phyloP scores from a whole-genome alignment of 1,284 basidiomycete genomes.

The Coniophora puteana region DNA sequence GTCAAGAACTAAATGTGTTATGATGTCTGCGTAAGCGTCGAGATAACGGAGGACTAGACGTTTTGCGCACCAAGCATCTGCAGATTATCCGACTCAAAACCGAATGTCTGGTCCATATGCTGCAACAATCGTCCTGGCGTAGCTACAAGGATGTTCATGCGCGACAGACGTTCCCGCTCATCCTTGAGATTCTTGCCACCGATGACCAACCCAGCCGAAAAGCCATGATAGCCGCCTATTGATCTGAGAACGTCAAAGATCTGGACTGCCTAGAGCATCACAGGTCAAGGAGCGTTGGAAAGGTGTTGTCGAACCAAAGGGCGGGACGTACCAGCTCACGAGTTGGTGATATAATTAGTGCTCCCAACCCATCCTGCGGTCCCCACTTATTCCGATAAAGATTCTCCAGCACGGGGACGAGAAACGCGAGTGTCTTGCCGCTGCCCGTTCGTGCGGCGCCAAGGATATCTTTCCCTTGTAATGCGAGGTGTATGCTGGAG shows the following conservation, averaged over 20 bases:
- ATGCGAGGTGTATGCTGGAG: slow-evolving; percentile 56
- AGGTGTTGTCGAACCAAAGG: not conserved
- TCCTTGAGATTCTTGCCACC: slow-evolving; percentile 96
- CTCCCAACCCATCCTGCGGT: slow-evolving; percentile 83
- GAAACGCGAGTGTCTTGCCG: slow-evolving; percentile 82
- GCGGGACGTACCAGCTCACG: slow-evolving; percentile 75
- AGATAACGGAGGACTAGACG: not conserved
- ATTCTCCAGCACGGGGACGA: slow-evolving; percentile 75
- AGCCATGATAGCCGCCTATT: slow-evolving; percentile 87
- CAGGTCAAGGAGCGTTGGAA: slow-evolving; percentile 7
- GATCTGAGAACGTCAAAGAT: slow-evolving; percentile 95
- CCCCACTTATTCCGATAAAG: slow-evolving; percentile 79
- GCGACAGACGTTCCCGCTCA: slow-evolving; percentile 81
- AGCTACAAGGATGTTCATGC: slow-evolving; percentile 98
- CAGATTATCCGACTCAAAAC: slow-evolving; percentile 88
- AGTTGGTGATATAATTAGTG: slow-evolving; percentile 93
- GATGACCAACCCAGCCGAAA: slow-evolving; percentile 94
- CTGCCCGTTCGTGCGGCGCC: slow-evolving; percentile 81
- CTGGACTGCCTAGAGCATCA: slow-evolving; percentile 74
- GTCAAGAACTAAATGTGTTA: slow-evolving; percentile 71
- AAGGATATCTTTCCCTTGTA: slow-evolving; percentile 69
- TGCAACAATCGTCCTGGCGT: slow-evolving; percentile 94
- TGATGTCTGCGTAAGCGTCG: not conserved
- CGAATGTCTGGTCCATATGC: slow-evolving; percentile 97
- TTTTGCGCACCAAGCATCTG: slow-evolving; percentile 78